Evolutionary conservation across 768 basidiomycete species (phyloP).

Genomic region (Mrakia hoshinonis): DNA sequence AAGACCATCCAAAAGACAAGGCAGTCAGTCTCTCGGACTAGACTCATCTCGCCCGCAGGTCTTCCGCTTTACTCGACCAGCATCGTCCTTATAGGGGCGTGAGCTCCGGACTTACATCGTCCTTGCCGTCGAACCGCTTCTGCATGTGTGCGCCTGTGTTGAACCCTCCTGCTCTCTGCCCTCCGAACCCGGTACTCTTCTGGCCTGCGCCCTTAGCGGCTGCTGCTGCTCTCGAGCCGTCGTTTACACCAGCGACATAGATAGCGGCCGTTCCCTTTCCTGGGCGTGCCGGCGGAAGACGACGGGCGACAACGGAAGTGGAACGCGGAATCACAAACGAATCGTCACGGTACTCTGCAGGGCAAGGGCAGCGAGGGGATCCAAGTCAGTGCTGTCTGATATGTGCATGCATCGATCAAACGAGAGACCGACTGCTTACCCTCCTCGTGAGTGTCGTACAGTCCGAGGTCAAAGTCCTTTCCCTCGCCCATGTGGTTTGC

Average conservation of each 20-base stretch:
- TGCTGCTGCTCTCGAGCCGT: constrained; percentile 36
- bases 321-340: constrained; percentile 84
- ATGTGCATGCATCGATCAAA: too few relatives aligned
- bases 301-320: constrained; percentile 85
- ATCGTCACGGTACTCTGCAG: constrained; percentile 81
- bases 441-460: constrained; percentile 80
- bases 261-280: constrained; percentile 74
- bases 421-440: constrained; percentile 51
- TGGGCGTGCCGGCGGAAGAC: constrained; percentile 69
- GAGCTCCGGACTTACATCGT: constrained; percentile 50
- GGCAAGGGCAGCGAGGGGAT: not conserved
- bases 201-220: constrained; percentile 30
- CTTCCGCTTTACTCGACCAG: too few relatives aligned
- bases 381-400: not conserved
- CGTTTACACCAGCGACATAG: constrained; percentile 49
- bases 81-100: too few relatives aligned
- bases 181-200: constrained; percentile 22
- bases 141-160: constrained; percentile 48
- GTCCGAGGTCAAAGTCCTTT: constrained; percentile 87
- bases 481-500: constrained; percentile 78
- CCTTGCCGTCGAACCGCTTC: constrained; percentile 80
- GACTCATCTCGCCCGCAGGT: too few relatives aligned
- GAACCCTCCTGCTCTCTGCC: not conserved
- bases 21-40: not conserved
- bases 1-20: not conserved